phyloP scores from a whole-genome alignment of 139 green algal genomes.

The Desmodesmus armatus region DNA sequence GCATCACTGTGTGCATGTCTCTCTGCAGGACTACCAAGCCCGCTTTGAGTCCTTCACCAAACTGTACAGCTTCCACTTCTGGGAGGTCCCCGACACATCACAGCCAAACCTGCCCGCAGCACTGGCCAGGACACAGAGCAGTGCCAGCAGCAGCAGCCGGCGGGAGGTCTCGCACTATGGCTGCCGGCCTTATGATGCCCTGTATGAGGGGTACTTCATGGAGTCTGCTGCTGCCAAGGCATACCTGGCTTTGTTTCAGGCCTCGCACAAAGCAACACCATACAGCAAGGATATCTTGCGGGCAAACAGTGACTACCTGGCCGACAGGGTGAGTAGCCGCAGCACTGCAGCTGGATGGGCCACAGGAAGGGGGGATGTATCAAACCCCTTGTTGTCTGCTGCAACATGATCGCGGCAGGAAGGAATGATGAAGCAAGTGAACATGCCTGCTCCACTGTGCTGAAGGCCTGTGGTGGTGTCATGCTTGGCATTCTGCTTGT shows the following conservation, averaged over 20 bases:
- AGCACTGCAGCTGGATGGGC: not conserved
- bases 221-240: constrained; percentile 51
- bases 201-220: constrained; percentile 64
- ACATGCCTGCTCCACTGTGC: too few relatives aligned
- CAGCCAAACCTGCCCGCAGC: not conserved
- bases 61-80: constrained; percentile 62
- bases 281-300: constrained; percentile 46
- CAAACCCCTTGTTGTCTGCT: too few relatives aligned
- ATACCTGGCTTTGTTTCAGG: constrained; percentile 40
- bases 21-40: constrained; percentile 34
- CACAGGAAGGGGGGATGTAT: too few relatives aligned
- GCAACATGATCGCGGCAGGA: too few relatives aligned
- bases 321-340: constrained; percentile 23
- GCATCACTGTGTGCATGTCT: not conserved
- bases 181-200: constrained; percentile 53
- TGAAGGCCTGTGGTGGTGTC: too few relatives aligned
- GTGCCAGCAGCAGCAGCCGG: not conserved
- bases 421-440: too few relatives aligned
- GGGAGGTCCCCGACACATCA: not conserved
- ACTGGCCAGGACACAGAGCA: not conserved
- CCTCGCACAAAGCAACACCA: constrained; percentile 35
- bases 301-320: constrained; percentile 32
- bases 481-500: too few relatives aligned
- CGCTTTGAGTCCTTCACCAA: constrained; percentile 55
- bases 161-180: constrained; percentile 54